Base-by-base conservation (phyloP, 2,329 filamentous ascomycete species). In the Aureobasidium lini region DNA sequence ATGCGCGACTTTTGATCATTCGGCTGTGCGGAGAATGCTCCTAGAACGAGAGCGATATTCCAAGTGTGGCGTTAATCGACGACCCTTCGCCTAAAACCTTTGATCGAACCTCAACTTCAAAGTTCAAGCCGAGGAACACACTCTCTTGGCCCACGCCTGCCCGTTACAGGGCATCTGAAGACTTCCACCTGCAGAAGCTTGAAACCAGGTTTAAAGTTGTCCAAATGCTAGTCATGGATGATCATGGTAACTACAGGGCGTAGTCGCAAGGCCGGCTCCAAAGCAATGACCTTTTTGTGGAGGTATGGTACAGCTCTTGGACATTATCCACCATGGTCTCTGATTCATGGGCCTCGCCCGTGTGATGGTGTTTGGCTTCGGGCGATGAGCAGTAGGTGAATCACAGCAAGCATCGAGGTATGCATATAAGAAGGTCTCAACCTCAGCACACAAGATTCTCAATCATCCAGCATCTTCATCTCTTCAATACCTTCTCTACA, bases 101-200 rank as follows among this genome's bases (percentile, higher is more conserved):
- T 16, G 48, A 52, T 11, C 28, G 29, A 40, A 40, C 15, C 44
- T 47, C 32, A 23, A 3, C 23, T 23, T 23, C 23, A 23, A 23
- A 23, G 23, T 23, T 23, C 23, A 23, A 23, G 23, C 23, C 23
- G 23, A 23, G 23, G 23, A 23, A 23, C 23, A 23, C 23, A 23
- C 23, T 23, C 23, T 23, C 23, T 23, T 23, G 44, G 28, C 44
- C 44, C 44, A 47, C 13, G 44, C 44, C 28, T 4, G 6, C 7
- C 32, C n/a, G n/a, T 31, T 23, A 31, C 28, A 4, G 42, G 6
- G 6, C 15, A 4, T 10, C 9, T 6, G 11, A 37, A 29, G 23
- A 11, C 48, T 37, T 52, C 36, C 34, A 40, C 48, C 10, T 52
- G 48, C 48, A 52, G 48, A 39, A 52, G 48, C 36, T 39, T 52